These are phyloP conservation scores for Aphanomyces astaci DNA, from an alignment of 352 stramenopile genomes.

Conservation along the genomic window DNA sequence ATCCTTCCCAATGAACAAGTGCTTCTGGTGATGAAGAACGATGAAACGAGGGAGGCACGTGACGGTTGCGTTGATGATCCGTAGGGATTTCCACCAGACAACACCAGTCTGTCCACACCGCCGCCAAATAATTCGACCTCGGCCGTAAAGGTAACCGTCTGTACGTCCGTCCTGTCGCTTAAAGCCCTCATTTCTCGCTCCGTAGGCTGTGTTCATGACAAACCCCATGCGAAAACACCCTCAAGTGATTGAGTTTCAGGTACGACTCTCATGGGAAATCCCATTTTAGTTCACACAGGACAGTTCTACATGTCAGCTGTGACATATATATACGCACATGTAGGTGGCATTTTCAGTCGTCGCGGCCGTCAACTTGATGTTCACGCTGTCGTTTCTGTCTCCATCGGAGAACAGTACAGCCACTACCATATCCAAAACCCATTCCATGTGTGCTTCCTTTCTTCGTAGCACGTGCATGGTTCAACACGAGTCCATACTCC, in stretches of 20 bases:
- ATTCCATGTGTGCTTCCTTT: too few species aligned
- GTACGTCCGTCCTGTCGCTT: neutral
- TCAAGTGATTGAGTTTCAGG: slow-evolving; percentile 9
- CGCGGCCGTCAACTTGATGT: slow-evolving; percentile 1
- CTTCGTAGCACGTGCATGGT: neutral
- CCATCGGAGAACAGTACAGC: neutral
- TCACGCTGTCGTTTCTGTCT: neutral
- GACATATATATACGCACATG: neutral
- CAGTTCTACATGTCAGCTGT: too few species aligned
- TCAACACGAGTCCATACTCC: neutral
- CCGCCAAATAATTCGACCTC: neutral
- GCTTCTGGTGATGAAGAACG: slow-evolving; percentile 3
- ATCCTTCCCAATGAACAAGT: neutral
- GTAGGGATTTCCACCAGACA: slow-evolving; percentile 1
- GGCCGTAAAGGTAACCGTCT: neutral
- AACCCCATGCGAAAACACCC: slow-evolving; percentile 18
- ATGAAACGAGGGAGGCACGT: too few species aligned
- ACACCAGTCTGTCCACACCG: neutral
- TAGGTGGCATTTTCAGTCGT: slow-evolving; percentile 2
- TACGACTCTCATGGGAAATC: too few species aligned
- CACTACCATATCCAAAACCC: neutral
- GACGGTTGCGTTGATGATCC: neutral
- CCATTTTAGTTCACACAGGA: too few species aligned
- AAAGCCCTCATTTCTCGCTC: too few species aligned
- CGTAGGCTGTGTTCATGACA: slow-evolving; percentile 20